Base-by-base conservation (phyloP, 164 flowering plant species). In the Berberis thunbergii region DNA sequence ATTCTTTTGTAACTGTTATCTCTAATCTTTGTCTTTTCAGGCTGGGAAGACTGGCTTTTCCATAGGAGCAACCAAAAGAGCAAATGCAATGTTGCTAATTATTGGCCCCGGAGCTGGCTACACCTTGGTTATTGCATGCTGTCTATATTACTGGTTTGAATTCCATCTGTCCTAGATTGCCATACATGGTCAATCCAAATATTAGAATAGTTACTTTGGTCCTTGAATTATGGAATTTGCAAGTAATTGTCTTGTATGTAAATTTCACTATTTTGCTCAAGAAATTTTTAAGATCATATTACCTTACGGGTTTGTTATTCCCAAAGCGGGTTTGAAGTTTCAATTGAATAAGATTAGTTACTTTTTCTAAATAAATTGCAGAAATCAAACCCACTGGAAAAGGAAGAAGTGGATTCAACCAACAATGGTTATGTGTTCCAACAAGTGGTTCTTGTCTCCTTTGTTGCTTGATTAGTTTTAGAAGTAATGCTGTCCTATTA, bases 61-160 rank as follows among this genome's bases (percentile, higher is more conserved):
- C 7, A 91, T 94, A 49, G 84, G 87, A 52, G 87, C 86, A 1
- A 83, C 78, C 6, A 87, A 78, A 74, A 80, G 78, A 53, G 65
- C 81, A 43, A 78, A 70, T 8, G 42, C 59, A 2, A 62, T 65
- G 10, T 88, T 93, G 64, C 78, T 94, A 58, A 81, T 90, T 49
- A 91, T 94, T 72, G 99, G 99, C 49, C 96, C 96, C 59, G 99
- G 99, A 49, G 71, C 90, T 69, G 99, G 99, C 69, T 91, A 94
- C 83, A 94, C 87, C 75, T 73, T 78, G 99, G 99, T 91, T 55
- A 67, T 89, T 76, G 42, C 48, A 58, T 26, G 56, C 58, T 64
- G 41, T 42, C 41, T 10, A 2, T 4, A 39, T n/a, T 57, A 4
- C 49, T 43, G 45, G 26, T 26, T 26, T 26, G 26, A 26, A 39